Evolutionary conservation across 345 rosid species (phyloP).

Genomic region (Litchi chinensis): DNA sequence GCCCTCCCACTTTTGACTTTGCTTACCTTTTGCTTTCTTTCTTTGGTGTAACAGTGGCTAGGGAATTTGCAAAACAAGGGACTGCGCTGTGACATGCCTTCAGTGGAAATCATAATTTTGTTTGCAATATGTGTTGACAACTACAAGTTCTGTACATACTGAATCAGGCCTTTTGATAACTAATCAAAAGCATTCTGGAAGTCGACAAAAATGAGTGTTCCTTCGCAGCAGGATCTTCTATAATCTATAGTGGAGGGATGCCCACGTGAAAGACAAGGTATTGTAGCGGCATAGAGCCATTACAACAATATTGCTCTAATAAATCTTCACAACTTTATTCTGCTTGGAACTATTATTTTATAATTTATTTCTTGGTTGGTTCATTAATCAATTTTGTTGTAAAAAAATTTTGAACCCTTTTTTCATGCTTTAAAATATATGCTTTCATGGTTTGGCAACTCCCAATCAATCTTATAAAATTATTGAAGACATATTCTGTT

Average conservation of each 20-base stretch:
- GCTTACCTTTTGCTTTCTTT: slow-evolving; percentile 1
- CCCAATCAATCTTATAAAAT: slow-evolving; percentile 6
- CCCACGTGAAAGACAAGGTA: neutral
- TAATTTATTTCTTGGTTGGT: neutral
- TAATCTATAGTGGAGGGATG: neutral
- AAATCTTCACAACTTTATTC: slow-evolving; percentile 4
- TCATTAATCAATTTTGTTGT: slow-evolving; percentile 20
- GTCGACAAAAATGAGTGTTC: neutral
- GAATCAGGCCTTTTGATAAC: slow-evolving; percentile 13
- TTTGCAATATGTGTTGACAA: neutral
- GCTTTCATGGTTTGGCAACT: neutral
- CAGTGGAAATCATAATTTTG: neutral
- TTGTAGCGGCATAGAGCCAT: neutral
- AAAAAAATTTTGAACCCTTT: neutral
- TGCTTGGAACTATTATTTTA: slow-evolving; percentile 3
- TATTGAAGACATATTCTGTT: neutral
- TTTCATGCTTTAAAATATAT: neutral
- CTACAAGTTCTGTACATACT: slow-evolving; percentile 27
- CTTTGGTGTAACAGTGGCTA: slow-evolving; percentile 37
- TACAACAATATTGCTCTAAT: neutral
- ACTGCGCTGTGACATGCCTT: slow-evolving; percentile 12
- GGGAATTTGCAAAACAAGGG: slow-evolving; percentile 36
- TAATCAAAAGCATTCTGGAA: slow-evolving; percentile 5
- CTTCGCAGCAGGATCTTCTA: neutral
- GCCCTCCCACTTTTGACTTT: neutral